These are phyloP conservation scores for Wickerhamiella occidentalis DNA, from an alignment of 805 yeast species.

Conservation along the genomic window DNA sequence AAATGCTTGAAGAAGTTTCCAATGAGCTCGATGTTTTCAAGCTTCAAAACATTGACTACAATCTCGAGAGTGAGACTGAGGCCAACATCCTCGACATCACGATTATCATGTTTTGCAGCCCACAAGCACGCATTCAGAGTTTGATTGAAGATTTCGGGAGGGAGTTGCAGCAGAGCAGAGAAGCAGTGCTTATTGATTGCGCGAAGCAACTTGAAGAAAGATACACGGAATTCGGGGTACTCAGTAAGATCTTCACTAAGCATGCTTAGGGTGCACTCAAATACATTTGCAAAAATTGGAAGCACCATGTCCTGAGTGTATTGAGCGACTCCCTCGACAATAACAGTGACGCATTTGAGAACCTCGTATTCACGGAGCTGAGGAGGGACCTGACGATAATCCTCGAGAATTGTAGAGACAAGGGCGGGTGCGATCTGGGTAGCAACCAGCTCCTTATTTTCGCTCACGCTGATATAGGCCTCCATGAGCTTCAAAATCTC, in stretches of 20 bases:
- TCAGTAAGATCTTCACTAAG: slow-evolving; percentile 90
- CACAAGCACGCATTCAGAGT: slow-evolving; percentile 89
- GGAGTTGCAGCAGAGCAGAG: slow-evolving; percentile 72
- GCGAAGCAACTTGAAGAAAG: slow-evolving; percentile 78
- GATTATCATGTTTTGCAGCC: slow-evolving; percentile 96
- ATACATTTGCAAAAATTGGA: slow-evolving; percentile 74
- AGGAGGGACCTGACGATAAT: slow-evolving; percentile 77
- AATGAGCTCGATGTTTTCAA: slow-evolving; percentile 52
- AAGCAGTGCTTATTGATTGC: slow-evolving; percentile 79
- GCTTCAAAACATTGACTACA: slow-evolving; percentile 67
- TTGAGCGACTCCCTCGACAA: slow-evolving; percentile 77
- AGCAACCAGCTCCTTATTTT: slow-evolving; percentile 72
- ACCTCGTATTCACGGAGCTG: slow-evolving; percentile 98
- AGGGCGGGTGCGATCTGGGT: slow-evolving; percentile 71
- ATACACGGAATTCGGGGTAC: slow-evolving; percentile 96
- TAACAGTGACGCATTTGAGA: slow-evolving; percentile 82
- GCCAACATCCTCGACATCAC: slow-evolving; percentile 93
- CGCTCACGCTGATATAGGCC: slow-evolving; percentile 78
- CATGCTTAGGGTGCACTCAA: slow-evolving; percentile 91
- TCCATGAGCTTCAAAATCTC: slow-evolving; percentile 84
- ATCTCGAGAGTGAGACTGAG: slow-evolving; percentile 72
- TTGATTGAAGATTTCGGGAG: slow-evolving; percentile 83
- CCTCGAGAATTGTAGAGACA: slow-evolving; percentile 74
- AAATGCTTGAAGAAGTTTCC: slow-evolving; percentile 79
- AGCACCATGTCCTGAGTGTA: slow-evolving; percentile 73